Base-by-base conservation (phyloP, 106 monocot species). In the Dioscorea zingiberensis region DNA sequence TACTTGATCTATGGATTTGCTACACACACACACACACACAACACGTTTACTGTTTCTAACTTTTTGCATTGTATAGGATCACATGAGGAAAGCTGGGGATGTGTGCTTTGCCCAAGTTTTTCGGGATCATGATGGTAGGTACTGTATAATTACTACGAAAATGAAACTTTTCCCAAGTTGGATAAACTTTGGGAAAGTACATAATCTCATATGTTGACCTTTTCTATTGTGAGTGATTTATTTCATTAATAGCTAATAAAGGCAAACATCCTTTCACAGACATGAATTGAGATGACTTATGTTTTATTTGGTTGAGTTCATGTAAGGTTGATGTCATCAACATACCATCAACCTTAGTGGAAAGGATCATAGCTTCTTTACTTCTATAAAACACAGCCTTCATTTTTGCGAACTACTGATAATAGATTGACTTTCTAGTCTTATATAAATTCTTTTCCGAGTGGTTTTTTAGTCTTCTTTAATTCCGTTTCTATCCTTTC, bases 11-110 rank as follows among this genome's bases (percentile, higher is more conserved):
- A 8, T 32, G 3, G 2, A 21, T 21, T 58, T n/a, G n/a, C n/a
- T n/a, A n/a, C n/a, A n/a, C n/a, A n/a, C n/a, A n/a, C n/a, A n/a
- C n/a, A n/a, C n/a, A n/a, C n/a, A n/a, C n/a, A n/a, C n/a, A n/a
- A n/a, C n/a, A n/a, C n/a, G 51, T 7, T n/a, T 8, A 23, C 22
- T 13, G 16, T 14, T 65, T 38, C n/a, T 24, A 51, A 11, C 46
- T 27, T 53, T 19, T 22, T 14, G 15, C 23, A 18, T 23, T 55
- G 44, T 64, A 11, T 59, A 91, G 90, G 90, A 91, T 71, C 83
- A 91, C 69, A 91, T 91, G 90, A 72, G 90, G 66, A 77, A 73
- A 28, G 86, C 86, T 64, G 90, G 90, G 12, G 90, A 91, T 73
- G 90, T 91, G 0, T 91, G 83, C 44, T 91, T 86, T 72, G 80